phyloP scores from a whole-genome alignment of 306 rosid genomes.

The Erythrophleum fordii region DNA sequence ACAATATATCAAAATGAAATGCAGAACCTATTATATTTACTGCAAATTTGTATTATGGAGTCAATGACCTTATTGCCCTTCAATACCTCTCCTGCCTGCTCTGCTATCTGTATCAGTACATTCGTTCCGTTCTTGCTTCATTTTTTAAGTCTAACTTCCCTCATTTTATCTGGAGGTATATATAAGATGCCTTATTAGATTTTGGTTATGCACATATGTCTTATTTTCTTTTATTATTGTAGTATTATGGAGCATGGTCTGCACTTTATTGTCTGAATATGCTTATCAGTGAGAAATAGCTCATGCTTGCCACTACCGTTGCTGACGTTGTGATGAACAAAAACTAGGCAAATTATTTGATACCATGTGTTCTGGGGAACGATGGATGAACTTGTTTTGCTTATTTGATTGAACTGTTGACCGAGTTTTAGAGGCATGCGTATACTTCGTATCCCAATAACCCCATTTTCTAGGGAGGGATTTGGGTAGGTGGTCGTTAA shows the following conservation, averaged over 20 bases:
- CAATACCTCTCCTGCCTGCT: neutral
- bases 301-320: neutral
- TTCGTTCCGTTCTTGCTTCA: conserved; percentile 9
- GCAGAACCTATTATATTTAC: neutral
- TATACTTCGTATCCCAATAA: neutral
- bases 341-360: neutral
- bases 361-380: too few relatives aligned
- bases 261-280: neutral
- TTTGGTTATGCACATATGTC: neutral
- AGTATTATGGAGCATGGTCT: neutral
- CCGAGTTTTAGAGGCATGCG: neutral
- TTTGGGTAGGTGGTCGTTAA: neutral
- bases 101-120: neutral
- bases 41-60: conserved; percentile 25
- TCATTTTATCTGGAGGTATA: neutral
- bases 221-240: neutral
- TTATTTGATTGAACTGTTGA: conserved; percentile 1
- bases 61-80: neutral
- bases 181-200: neutral
- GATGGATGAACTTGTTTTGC: neutral
- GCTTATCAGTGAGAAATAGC: neutral
- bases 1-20: neutral
- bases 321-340: neutral
- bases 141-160: neutral
- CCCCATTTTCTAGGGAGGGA: neutral